phyloP scores from a whole-genome alignment of 306 rosid species.

The Prunus kanzakura region DNA sequence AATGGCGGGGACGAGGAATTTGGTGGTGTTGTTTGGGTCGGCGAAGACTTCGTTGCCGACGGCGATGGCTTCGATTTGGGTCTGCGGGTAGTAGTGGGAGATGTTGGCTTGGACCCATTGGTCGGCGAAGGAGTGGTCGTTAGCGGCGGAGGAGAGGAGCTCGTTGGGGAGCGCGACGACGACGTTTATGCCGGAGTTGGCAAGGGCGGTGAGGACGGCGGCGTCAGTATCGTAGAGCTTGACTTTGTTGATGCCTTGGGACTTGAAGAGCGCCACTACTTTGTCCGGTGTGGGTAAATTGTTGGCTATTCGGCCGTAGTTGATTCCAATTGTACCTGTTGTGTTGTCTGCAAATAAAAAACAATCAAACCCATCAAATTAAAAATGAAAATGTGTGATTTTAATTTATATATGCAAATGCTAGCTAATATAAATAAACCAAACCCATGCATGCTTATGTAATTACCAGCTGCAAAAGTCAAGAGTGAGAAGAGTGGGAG shows the following conservation, averaged over 20 bases:
- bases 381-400: not conserved
- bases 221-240: conserved; percentile 79
- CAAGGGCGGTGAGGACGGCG: conserved; percentile 51
- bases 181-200: conserved; percentile 53
- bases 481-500: conserved; percentile 16
- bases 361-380: not conserved
- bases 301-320: conserved; percentile 75
- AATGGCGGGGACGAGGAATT: conserved; percentile 72
- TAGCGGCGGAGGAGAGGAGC: conserved; percentile 60
- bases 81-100: conserved; percentile 48
- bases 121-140: conserved; percentile 63
- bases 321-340: conserved; percentile 56
- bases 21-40: conserved; percentile 60
- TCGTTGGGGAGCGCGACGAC: conserved; percentile 65
- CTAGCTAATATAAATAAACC: not conserved
- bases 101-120: conserved; percentile 67
- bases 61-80: conserved; percentile 69
- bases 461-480: conserved; percentile 40
- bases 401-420: not conserved
- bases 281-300: conserved; percentile 52
- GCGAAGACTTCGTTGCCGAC: conserved; percentile 86
- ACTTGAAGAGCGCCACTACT: conserved; percentile 60
- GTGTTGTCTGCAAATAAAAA: conserved; percentile 27
- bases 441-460: too few species aligned
- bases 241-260: conserved; percentile 52